Base-by-base conservation (phyloP, 2,329 filamentous ascomycete species). In the Xylariaceae sp. region DNA sequence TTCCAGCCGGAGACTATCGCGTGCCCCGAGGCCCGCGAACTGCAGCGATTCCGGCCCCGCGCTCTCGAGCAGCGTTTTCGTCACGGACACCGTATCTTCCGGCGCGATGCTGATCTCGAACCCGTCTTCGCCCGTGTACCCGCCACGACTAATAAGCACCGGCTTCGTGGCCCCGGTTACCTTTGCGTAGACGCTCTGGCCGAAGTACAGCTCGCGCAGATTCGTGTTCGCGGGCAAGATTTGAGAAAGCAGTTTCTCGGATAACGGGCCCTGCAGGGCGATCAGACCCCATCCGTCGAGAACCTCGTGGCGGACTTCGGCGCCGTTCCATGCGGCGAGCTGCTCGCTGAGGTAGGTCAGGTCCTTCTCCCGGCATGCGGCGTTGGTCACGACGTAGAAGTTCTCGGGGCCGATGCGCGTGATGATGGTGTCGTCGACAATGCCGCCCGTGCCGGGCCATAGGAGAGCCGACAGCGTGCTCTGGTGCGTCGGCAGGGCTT, bases 51-150 rank as follows among this genome's bases (percentile, higher is more conserved):
- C 77, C 2, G 77, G 72, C 10, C 85, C 82, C 22, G 85, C 85
- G 30, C 80, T 75, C 39, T 78, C 70, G 44, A 96, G 80, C 21
- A 96, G 78, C 21, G 83, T 76, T 69, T 91, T 79, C 5, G 88
- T 86, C 39, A 92, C 79, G 18, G 76, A 75, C 5, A 83, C 79
- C 8, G 86, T 84, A 63, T 85, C 80, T 21, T 79, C 78, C 0
- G 82, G 79, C 1, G 87, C 83, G 64, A 96, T 88, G 39, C 89
- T 94, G 66, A 99, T 89, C 75, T 99, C 94, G 73, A 99, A 99
- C 40, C 94, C 94, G 71, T 99, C 94, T 76, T 99, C 94, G 56
- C 94, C 94, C 0, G 94, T 99, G 76, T 99, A 99, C 4, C 94
- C 94, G 44, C 88, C 94, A 56, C 94, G 84, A 68, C 86, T 92